Conservation (phyloP, 371 early-diverging fungal species). For the Mucor sp. region DNA sequence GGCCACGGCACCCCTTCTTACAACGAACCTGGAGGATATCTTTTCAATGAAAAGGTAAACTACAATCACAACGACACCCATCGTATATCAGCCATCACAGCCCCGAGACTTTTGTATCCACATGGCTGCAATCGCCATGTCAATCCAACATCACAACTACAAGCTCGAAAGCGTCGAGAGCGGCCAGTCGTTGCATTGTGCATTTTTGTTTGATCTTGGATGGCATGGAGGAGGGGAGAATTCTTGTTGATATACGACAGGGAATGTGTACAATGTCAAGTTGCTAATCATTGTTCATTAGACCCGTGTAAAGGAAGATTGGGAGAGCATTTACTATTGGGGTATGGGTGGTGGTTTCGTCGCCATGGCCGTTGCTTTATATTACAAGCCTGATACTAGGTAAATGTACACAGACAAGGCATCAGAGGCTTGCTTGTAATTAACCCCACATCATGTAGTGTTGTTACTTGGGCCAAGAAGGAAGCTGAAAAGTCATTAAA, state of each 20-base stretch:
- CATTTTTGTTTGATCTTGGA: background rate
- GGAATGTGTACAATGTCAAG: background rate
- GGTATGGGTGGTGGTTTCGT: slow-evolving; percentile 65
- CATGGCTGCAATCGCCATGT: background rate
- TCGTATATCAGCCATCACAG: background rate
- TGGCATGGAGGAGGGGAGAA: background rate
- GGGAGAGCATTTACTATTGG: slow-evolving; percentile 63
- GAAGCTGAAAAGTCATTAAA: slow-evolving; percentile 56
- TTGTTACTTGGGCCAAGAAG: slow-evolving; percentile 53
- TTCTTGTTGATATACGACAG: slow-evolving; percentile 7
- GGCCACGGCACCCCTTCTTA: slow-evolving; percentile 56
- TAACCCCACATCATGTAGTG: slow-evolving; percentile 22
- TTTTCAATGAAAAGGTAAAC: slow-evolving; percentile 70
- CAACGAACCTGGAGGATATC: slow-evolving; percentile 67
- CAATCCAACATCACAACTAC: background rate
- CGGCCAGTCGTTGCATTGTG: background rate
- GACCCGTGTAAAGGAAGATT: slow-evolving; percentile 71
- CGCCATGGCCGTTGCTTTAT: slow-evolving; percentile 50
- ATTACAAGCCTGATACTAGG: slow-evolving; percentile 75
- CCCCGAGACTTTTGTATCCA: background rate
- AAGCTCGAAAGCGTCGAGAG: background rate
- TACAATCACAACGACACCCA: background rate
- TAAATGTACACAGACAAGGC: too few species aligned
- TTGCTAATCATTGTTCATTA: slow-evolving; percentile 22
- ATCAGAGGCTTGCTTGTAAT: too few species aligned